Percentiles rank a stretch among this genome's conserved stretches.
Evolutionary conservation across 805 yeast species (phyloP).

Genomic region (Wickerhamomyces silvicola): DNA sequence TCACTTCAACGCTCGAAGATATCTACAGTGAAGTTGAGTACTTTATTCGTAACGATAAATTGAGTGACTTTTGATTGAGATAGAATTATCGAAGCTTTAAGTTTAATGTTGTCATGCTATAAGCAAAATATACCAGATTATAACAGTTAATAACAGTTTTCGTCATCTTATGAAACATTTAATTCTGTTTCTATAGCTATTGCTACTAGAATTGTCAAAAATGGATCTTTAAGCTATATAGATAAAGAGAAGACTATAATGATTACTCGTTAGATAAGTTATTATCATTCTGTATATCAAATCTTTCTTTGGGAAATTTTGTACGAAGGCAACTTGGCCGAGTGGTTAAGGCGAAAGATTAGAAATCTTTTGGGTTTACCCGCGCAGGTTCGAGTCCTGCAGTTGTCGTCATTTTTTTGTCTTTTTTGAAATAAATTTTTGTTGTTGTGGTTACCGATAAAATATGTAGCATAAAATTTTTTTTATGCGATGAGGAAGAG

Average conservation of each 20-base stretch:
- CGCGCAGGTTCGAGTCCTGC: slow-evolving; percentile 71
- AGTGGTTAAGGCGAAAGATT: slow-evolving; percentile 64
- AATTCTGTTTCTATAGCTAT: no score
- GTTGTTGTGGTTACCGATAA: neutral
- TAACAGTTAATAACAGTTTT: no score
- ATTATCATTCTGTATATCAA: neutral
- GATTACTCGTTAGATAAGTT: no score
- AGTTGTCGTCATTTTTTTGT: slow-evolving; percentile 53
- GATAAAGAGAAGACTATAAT: no score
- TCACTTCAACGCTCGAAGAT: neutral
- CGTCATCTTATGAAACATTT: no score
- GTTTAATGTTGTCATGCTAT: no score
- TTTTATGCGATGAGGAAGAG: slow-evolving; percentile 10
- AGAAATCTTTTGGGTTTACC: slow-evolving; percentile 55
- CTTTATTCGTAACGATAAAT: no score
- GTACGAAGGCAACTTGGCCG: slow-evolving; percentile 43
- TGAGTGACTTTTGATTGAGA: no score
- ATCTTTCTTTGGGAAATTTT: neutral
- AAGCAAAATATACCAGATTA: no score
- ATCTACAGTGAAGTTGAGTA: no score
- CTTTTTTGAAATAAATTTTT: slow-evolving; percentile 4
- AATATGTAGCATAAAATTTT: slow-evolving; percentile 3
- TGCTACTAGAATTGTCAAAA: neutral
- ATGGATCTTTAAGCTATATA: neutral
- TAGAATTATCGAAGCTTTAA: no score